Conservation (phyloP, 306 rosid species). For the Pueraria montana region DNA sequence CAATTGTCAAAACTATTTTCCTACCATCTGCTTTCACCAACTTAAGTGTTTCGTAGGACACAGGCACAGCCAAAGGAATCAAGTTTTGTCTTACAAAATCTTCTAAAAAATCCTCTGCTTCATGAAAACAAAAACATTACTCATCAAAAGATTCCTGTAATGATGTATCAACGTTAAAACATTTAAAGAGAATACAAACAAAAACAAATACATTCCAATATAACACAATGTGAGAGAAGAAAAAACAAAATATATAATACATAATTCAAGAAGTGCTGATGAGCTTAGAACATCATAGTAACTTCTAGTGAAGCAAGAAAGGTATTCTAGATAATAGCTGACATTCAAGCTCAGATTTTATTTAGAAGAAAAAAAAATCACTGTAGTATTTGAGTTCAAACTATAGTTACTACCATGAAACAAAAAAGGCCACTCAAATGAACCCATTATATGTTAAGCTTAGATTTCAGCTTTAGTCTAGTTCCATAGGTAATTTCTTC, state of each 20-base stretch:
- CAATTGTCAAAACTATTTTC: constrained; percentile 82
- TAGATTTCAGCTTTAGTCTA: constrained; percentile 18
- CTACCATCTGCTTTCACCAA: constrained; percentile 75
- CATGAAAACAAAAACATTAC: constrained; percentile 42
- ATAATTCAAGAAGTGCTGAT: constrained; percentile 7
- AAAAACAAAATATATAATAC: constrained; percentile 3
- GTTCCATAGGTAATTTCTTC: constrained; percentile 29
- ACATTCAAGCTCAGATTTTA: constrained; percentile 16
- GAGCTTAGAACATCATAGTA: constrained; percentile 6
- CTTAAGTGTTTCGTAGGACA: constrained; percentile 77
- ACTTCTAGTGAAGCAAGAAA: constrained; percentile 27
- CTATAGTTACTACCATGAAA: constrained; percentile 21
- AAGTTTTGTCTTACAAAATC: constrained; percentile 79
- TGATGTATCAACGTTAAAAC: constrained; percentile 21
- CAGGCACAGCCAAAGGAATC: constrained; percentile 81
- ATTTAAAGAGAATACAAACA: constrained; percentile 24
- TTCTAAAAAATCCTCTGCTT: constrained; percentile 84
- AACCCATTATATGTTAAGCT: constrained; percentile 4
- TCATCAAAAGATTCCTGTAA: constrained; percentile 30
- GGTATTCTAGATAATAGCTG: constrained; percentile 22
- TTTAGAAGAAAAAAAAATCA: neutral
- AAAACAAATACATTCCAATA: constrained; percentile 31
- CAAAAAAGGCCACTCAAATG: constrained; percentile 17
- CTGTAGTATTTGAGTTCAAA: constrained; percentile 24
- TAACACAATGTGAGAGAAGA: neutral